phyloP scores from a whole-genome alignment of 345 rosid species.

The Linum tenue region DNA sequence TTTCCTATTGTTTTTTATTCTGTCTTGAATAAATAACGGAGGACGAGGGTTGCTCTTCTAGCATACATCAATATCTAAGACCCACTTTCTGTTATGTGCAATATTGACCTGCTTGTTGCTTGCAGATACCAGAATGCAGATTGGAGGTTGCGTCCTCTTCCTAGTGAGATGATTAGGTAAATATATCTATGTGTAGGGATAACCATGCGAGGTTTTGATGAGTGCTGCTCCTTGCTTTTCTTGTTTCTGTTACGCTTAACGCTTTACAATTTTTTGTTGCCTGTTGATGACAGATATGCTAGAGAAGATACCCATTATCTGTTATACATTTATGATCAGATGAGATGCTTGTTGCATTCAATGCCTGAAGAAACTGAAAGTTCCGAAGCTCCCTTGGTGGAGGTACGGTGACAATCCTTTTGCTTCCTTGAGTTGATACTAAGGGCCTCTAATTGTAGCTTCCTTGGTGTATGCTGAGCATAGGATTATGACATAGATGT shows the following conservation, averaged over 20 bases:
- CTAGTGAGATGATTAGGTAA: conserved; percentile 74
- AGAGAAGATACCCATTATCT: conserved; percentile 95
- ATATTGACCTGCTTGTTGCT: conserved; percentile 20
- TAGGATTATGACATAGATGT: too few relatives aligned
- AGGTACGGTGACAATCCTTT: conserved; percentile 32
- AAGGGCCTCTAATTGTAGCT: neutral
- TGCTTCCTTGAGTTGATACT: neutral
- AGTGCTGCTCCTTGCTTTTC: neutral
- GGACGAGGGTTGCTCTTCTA: neutral
- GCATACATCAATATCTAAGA: neutral
- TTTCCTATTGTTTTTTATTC: neutral
- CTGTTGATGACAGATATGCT: conserved; percentile 59
- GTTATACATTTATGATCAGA: conserved; percentile 65
- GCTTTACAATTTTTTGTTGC: neutral
- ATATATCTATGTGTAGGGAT: neutral
- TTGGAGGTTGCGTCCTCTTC: conserved; percentile 95
- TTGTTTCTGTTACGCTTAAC: neutral
- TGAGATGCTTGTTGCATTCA: conserved; percentile 42
- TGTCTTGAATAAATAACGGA: neutral
- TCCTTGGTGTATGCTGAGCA: neutral
- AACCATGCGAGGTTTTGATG: neutral
- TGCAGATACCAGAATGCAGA: conserved; percentile 94
- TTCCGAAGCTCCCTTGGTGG: conserved; percentile 48
- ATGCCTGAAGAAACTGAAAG: conserved; percentile 35
- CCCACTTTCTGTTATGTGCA: neutral